Percentiles rank a stretch among this genome's conserved stretches.
These are phyloP conservation scores for Bifiguratus adelaidae DNA, from an alignment of 192 early-diverging fungal genomes.

Conservation along the genomic window DNA sequence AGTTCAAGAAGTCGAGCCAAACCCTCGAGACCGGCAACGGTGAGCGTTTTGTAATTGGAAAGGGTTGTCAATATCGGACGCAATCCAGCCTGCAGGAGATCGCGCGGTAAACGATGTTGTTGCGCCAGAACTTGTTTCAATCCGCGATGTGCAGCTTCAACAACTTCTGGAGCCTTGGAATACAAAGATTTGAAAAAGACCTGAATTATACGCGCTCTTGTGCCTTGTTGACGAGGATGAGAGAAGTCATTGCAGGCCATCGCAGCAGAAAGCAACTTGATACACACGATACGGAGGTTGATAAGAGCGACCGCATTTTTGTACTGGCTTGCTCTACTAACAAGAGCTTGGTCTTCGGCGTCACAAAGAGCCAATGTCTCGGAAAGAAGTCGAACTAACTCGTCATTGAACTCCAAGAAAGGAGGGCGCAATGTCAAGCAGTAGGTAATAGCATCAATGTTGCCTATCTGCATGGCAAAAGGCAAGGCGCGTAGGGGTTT, in stretches of 20 bases:
- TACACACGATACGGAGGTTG: conserved; percentile 90
- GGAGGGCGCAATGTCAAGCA: conserved; percentile 83
- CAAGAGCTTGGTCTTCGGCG: conserved; percentile 94
- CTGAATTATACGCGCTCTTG: conserved; percentile 81
- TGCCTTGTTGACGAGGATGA: conserved; percentile 58
- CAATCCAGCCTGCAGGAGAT: conserved; percentile 90
- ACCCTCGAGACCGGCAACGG: conserved; percentile 88
- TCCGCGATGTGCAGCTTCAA: conserved; percentile 89
- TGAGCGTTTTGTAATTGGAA: conserved; percentile 88
- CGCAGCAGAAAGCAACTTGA: conserved; percentile 88
- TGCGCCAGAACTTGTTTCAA: conserved; percentile 68
- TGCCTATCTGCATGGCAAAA: conserved; percentile 94
- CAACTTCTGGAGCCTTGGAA: conserved; percentile 87
- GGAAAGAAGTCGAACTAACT: conserved; percentile 76
- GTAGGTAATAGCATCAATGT: conserved; percentile 98
- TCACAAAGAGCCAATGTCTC: conserved; percentile 93
- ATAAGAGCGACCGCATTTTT: conserved; percentile 74
- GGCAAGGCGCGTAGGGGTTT: conserved; percentile 95
- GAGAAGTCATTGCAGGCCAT: conserved; percentile 85
- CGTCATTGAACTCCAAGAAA: conserved; percentile 84
- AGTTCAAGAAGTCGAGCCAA: conserved; percentile 88
- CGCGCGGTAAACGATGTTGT: conserved; percentile 88
- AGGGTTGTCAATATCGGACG: conserved; percentile 93
- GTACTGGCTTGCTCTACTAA: conserved; percentile 69
- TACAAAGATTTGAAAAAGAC: conserved; percentile 99